A percentile compares a stretch with the other conserved stretches of the same genome.
Conservation (phyloP, 768 basidiomycete species). For the Tricholomella constricta region DNA sequence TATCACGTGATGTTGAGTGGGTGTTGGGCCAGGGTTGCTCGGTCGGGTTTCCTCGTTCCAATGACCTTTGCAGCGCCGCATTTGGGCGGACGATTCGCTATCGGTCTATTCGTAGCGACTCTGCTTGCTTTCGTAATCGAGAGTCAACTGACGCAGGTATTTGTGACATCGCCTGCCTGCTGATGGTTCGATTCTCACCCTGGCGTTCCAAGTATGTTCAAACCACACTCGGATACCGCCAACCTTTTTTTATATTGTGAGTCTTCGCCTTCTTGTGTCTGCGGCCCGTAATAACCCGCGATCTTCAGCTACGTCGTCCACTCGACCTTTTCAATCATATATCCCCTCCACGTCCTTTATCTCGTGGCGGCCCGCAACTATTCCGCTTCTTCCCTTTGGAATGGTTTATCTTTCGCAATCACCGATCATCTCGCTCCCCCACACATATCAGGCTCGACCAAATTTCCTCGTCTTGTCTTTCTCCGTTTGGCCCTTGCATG, state of each 20-base stretch:
- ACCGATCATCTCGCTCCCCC: constrained; percentile 45
- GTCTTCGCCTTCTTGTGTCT: constrained; percentile 25
- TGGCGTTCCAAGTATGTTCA: constrained; percentile 67
- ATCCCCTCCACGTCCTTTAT: constrained; percentile 79
- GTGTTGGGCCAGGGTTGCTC: neutral
- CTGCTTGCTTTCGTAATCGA: constrained; percentile 77
- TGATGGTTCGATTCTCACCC: constrained; percentile 1
- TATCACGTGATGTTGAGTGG: constrained; percentile 15
- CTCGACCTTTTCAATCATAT: constrained; percentile 73
- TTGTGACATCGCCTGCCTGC: constrained; percentile 9
- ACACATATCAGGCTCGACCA: constrained; percentile 29
- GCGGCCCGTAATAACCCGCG: neutral
- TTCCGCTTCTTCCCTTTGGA: constrained; percentile 49
- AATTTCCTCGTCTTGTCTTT: constrained; percentile 41
- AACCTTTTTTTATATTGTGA: constrained; percentile 89
- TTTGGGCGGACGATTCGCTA: constrained; percentile 49
- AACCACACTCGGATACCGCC: constrained; percentile 71
- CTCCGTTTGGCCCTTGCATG: constrained; percentile 40
- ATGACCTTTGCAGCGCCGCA: constrained; percentile 37
- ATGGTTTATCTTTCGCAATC: constrained; percentile 53
- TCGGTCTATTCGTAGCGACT: constrained; percentile 56
- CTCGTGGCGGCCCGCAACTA: constrained; percentile 53
- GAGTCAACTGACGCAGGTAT: constrained; percentile 75
- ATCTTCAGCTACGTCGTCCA: constrained; percentile 79
- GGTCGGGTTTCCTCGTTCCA: neutral